phyloP scores from a whole-genome alignment of 441 rosid genomes.

The Populus hybrid region DNA sequence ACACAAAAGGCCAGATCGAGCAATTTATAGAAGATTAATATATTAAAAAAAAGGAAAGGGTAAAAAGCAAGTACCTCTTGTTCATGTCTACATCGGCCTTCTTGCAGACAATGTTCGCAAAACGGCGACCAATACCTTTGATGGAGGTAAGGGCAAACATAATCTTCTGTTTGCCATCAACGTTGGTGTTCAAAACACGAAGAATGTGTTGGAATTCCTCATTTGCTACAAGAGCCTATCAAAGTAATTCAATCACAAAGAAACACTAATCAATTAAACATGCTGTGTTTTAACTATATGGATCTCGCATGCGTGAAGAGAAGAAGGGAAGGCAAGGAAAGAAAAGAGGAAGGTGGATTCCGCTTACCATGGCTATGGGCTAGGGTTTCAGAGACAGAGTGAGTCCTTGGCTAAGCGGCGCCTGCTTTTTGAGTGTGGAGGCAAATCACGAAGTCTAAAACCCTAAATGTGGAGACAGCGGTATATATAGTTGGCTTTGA shows the following conservation, averaged over 20 bases:
- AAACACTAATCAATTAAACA: background rate
- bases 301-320: background rate
- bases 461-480: slow-evolving; percentile 8
- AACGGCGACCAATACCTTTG: slow-evolving; percentile 85
- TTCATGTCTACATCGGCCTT: slow-evolving; percentile 92
- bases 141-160: slow-evolving; percentile 91
- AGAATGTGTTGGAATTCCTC: slow-evolving; percentile 91
- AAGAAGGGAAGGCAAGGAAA: background rate
- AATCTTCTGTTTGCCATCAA: slow-evolving; percentile 87
- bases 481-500: background rate
- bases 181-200: slow-evolving; percentile 87
- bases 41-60: background rate
- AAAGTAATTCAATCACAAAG: background rate
- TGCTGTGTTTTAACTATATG: background rate
- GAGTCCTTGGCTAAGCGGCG: slow-evolving; percentile 12
- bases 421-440: background rate
- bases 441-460: background rate
- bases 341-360: background rate
- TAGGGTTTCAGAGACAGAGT: slow-evolving; percentile 3
- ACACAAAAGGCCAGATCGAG: background rate
- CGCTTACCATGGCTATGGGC: slow-evolving; percentile 22
- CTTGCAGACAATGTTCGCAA: slow-evolving; percentile 93
- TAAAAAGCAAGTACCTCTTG: slow-evolving; percentile 49
- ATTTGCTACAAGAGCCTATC: slow-evolving; percentile 70
- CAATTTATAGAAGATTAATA: background rate